A percentile compares a stretch with the other conserved stretches of the same genome.
phyloP scores from a whole-genome alignment of 306 rosid species.

The Corylus avellana region DNA sequence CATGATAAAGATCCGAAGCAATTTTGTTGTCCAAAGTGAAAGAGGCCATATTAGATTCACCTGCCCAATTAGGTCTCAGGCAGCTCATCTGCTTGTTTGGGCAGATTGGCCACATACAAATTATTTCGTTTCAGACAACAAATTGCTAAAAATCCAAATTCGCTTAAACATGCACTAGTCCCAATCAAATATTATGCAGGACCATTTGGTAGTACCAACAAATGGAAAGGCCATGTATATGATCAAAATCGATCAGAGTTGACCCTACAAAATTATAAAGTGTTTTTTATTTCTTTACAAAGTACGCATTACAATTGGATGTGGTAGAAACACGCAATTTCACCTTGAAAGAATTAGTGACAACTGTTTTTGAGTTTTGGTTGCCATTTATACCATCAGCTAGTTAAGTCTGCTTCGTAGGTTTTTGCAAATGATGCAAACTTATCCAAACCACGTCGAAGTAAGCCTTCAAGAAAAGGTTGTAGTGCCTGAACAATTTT shows the following conservation, averaged over 20 bases:
- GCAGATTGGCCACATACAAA: too few relatives aligned
- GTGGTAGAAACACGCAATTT: conserved; percentile 13
- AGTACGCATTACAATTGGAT: neutral
- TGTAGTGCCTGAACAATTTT: conserved; percentile 66
- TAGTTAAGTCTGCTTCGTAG: conserved; percentile 39
- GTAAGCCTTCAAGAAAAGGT: conserved; percentile 84
- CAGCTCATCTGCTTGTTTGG: too few relatives aligned
- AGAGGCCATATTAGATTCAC: too few relatives aligned
- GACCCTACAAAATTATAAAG: neutral
- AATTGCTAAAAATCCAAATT: neutral
- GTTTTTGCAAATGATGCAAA: conserved; percentile 65
- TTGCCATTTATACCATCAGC: conserved; percentile 1
- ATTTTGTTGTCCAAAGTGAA: too few relatives aligned
- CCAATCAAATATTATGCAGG: neutral
- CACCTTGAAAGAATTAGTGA: conserved; percentile 30
- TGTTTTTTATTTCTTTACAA: neutral
- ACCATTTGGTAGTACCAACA: neutral
- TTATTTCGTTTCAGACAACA: too few relatives aligned
- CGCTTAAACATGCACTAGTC: neutral
- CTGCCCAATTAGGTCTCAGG: too few relatives aligned
- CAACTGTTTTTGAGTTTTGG: conserved; percentile 11
- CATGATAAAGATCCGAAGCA: too few relatives aligned
- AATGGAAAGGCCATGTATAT: neutral
- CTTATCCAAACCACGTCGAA: conserved; percentile 66
- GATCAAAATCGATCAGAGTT: neutral